Evolutionary conservation across 306 rosid species (phyloP).

Genomic region (Rubus idaeus): DNA sequence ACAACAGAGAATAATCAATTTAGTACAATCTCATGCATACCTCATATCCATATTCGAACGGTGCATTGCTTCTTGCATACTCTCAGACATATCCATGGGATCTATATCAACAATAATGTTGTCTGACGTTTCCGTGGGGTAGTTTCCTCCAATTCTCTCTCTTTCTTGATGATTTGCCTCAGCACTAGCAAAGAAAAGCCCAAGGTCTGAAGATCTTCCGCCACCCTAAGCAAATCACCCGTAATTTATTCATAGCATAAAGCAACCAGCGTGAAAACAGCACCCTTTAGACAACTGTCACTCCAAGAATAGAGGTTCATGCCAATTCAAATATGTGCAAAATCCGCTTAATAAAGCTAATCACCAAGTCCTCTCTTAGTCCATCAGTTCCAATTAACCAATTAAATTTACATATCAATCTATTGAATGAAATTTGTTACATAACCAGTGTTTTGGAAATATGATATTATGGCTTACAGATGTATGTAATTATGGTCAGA

Average conservation of each 20-base stretch:
- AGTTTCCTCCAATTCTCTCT: slow-evolving; percentile 55
- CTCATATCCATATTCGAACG: slow-evolving; percentile 95
- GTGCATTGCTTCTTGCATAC: slow-evolving; percentile 99
- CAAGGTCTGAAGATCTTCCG: slow-evolving; percentile 77
- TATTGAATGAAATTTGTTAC: not conserved
- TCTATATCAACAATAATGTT: slow-evolving; percentile 52
- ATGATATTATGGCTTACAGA: not conserved
- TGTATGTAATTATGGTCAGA: not conserved
- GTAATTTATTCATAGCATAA: slow-evolving; percentile 26
- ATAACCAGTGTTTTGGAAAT: not conserved
- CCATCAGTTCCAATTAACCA: not conserved
- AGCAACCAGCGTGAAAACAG: slow-evolving; percentile 4
- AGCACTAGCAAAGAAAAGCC: slow-evolving; percentile 80
- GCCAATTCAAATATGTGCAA: not conserved
- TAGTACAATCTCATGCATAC: slow-evolving; percentile 53
- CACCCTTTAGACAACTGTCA: slow-evolving; percentile 7
- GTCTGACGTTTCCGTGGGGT: slow-evolving; percentile 43
- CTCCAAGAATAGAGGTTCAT: slow-evolving; percentile 8
- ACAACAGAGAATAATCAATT: slow-evolving; percentile 1
- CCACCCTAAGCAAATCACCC: slow-evolving; percentile 60
- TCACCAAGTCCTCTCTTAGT: not conserved
- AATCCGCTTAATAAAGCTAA: not conserved
- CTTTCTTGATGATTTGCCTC: slow-evolving; percentile 70
- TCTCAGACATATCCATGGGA: slow-evolving; percentile 95
- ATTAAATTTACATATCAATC: not conserved